Evolutionary conservation across 2,329 filamentous ascomycete genomes (phyloP), one percentile per base, ranked within the genome.

Genomic region (Colletotrichum horii): DNA sequence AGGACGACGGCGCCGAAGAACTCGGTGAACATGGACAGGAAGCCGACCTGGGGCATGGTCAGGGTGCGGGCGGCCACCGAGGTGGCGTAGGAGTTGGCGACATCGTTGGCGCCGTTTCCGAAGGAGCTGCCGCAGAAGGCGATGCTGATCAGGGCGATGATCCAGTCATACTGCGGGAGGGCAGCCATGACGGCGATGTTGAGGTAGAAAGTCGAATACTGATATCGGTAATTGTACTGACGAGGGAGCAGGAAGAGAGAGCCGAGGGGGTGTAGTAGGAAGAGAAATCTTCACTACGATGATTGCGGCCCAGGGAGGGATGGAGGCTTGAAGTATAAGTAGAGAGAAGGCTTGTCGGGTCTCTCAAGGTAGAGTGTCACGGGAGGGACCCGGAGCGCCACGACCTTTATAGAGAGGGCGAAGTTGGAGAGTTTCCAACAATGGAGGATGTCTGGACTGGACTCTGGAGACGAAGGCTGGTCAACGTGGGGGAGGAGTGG

Each of bases 1-100:
- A 90, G 84, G 64, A 85, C 87, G 9, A 90, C 85, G n/a, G 88
- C 89, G 72, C 89, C 89, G 15, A 88, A 80, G 78, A 90, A 87
- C 78, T 90, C 89, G 22, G 88, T 89, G 74, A 86, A 77, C 30
- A 86, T 83, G 69, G 88, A 85, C 24, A 90, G 81, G 28, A 89
- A 79, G 77, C 88, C 88, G 79, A 85, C 88, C 80, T 89, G 87
- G 66, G 85, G 83, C 87, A 90, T 89, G 52, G 87, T 87, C 78
- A 90, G 83, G 48, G 88, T 89, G 30, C 85, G 83, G 6, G 89
- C 88, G 16, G 88, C 88, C 38, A 90, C 87, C 4, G 85, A 87
- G 24, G 87, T 89, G 34, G 89, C 89, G 81, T 89, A 91, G 1
- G 88, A 85, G 80, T 90, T 91, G 36, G 73, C 68, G 52, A 77